A percentile compares a stretch with the other conserved stretches of the same genome.
phyloP scores from a whole-genome alignment of 306 rosid species.

The Quercus parvula region DNA sequence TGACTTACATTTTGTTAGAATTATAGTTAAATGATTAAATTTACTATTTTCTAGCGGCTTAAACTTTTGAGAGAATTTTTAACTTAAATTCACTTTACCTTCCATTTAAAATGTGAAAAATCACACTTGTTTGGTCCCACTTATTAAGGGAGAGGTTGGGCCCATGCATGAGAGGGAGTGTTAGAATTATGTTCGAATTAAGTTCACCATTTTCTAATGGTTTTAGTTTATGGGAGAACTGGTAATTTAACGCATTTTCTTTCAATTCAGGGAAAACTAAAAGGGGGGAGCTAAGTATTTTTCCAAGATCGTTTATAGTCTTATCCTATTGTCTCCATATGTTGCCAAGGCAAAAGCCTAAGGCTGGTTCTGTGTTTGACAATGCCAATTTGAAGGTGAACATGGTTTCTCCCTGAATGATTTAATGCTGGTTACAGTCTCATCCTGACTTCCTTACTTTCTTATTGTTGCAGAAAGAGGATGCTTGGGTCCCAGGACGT shows the following conservation, averaged over 20 bases:
- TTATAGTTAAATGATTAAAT: no score
- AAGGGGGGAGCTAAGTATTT: conserved; percentile 86
- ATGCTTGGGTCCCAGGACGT: conserved; percentile 70
- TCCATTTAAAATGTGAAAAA: no score
- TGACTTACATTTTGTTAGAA: not conserved
- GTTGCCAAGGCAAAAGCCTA: conserved; percentile 82
- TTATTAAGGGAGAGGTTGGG: no score
- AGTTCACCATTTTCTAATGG: no score
- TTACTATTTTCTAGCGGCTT: no score
- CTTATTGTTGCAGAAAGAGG: conserved; percentile 40
- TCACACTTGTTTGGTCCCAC: no score
- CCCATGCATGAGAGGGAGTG: no score
- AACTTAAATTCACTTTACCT: no score
- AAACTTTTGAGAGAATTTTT: no score
- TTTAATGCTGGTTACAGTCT: conserved; percentile 13
- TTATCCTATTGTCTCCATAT: conserved; percentile 81
- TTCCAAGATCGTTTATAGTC: conserved; percentile 58
- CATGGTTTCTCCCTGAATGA: not conserved
- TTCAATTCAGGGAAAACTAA: conserved; percentile 69
- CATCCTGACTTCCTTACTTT: not conserved
- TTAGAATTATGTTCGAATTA: no score
- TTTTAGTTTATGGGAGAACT: no score
- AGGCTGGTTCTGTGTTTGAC: conserved; percentile 38
- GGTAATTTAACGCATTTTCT: not conserved
- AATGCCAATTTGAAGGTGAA: conserved; percentile 56